Conservation (phyloP, 805 yeast genomes). For the Metschnikowia lunata region DNA sequence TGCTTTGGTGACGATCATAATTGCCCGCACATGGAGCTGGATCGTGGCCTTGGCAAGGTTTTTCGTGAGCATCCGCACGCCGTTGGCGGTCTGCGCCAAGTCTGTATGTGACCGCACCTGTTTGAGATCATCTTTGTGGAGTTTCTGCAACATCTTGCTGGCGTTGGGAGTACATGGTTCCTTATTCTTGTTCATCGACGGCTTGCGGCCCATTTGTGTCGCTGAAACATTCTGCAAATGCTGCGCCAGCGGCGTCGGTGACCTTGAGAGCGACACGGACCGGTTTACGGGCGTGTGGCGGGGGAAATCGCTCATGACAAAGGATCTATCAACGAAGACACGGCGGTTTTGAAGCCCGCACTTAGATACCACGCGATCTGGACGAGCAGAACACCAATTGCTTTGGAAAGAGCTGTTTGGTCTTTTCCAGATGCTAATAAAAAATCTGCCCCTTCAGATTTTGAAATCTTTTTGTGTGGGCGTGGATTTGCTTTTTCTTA, state of each 20-base stretch:
- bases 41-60: slow-evolving; percentile 68
- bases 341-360: too few relatives aligned
- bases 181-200: slow-evolving; percentile 5
- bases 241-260: slow-evolving; percentile 3
- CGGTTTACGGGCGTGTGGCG: background rate
- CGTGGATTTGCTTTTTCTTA: too few relatives aligned
- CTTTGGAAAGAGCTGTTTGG: too few relatives aligned
- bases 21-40: slow-evolving; percentile 61
- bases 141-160: slow-evolving; percentile 20
- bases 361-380: too few relatives aligned
- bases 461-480: too few relatives aligned
- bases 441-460: too few relatives aligned
- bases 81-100: slow-evolving; percentile 75
- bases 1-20: slow-evolving; percentile 86
- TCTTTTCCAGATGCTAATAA: too few relatives aligned
- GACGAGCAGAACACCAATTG: too few relatives aligned
- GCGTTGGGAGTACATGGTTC: slow-evolving; percentile 6
- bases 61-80: slow-evolving; percentile 70
- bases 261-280: background rate
- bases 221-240: background rate
- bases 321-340: background rate
- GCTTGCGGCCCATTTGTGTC: slow-evolving; percentile 4
- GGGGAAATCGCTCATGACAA: slow-evolving; percentile 2
- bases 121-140: slow-evolving; percentile 41
- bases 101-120: slow-evolving; percentile 67